A percentile compares a stretch with the other conserved stretches of the same genome.
Evolutionary conservation across 2,329 filamentous ascomycete genomes (phyloP).

Genomic region (Pseudogymnoascus sp.): DNA sequence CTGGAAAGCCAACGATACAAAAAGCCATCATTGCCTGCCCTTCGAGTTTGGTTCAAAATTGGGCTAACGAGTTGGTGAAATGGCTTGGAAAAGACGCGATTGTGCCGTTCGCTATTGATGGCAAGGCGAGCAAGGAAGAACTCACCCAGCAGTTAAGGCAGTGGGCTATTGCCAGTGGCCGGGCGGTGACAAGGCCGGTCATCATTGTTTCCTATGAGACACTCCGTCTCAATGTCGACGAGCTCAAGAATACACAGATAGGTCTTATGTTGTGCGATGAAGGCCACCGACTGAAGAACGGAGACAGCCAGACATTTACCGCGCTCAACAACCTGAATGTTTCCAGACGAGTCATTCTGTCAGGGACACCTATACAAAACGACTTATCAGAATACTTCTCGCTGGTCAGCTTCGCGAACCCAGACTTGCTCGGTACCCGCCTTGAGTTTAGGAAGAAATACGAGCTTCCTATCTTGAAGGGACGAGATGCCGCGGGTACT

Average conservation of each 20-base stretch:
- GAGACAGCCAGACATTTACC: slow-evolving; percentile 89
- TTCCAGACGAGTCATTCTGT: slow-evolving; percentile 82
- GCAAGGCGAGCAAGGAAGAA: slow-evolving; percentile 91
- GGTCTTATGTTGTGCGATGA: slow-evolving; percentile 93
- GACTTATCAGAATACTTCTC: slow-evolving; percentile 98
- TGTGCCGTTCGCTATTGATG: slow-evolving; percentile 89
- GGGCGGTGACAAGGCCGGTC: slow-evolving; percentile 80
- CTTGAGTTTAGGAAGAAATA: slow-evolving; percentile 90
- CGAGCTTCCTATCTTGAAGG: slow-evolving; percentile 83
- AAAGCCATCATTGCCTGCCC: slow-evolving; percentile 97
- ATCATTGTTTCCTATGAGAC: slow-evolving; percentile 98
- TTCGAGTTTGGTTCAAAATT: slow-evolving; percentile 92
- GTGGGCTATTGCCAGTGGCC: slow-evolving; percentile 89
- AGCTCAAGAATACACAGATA: slow-evolving; percentile 82
- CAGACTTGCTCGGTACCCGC: slow-evolving; percentile 78
- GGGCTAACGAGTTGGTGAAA: slow-evolving; percentile 94
- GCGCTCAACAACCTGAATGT: slow-evolving; percentile 88
- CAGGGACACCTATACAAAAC: slow-evolving; percentile 95
- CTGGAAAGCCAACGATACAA: slow-evolving; percentile 87
- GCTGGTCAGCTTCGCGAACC: slow-evolving; percentile 92
- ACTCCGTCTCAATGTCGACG: slow-evolving; percentile 79
- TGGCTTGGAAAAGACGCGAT: slow-evolving; percentile 92
- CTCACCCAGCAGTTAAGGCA: slow-evolving; percentile 82
- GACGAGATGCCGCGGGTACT: slow-evolving; percentile 81
- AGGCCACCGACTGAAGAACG: slow-evolving; percentile 92